Evolutionary conservation across 163 green algal species (phyloP), one percentile per base, ranked within the genome.

Genomic region (Prototheca cutis): DNA sequence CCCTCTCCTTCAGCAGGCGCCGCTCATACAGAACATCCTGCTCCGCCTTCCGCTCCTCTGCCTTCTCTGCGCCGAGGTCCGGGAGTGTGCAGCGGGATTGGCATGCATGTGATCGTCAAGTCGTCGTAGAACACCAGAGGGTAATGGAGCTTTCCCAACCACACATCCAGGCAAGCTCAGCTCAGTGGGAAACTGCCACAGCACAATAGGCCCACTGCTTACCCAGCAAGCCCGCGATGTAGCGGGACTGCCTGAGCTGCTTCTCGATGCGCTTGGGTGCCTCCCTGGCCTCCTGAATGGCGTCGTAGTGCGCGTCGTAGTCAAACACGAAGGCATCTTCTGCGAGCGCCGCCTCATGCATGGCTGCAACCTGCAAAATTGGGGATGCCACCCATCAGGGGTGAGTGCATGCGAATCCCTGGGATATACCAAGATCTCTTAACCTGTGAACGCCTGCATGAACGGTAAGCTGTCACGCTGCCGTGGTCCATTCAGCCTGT

Each of bases 221-320:
- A 78, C 59, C 60, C 40, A 91, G 61, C 23, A 94, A 63, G 5
- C 66, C 62, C 30, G 70, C 84, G n/a, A 94, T 90, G 67, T 94
- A 94, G 13, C 80, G 81, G 4, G 79, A 84, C 62, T 83, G 72
- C 18, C 80, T 67, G 47, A 63, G 69, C 21, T 79, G 24, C 70
- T 87, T 86, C 28, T 91, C 83, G 48, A 74, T 40, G 47, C 67
- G 62, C 62, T 78, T 82, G n/a, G 81, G 78, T 51, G 70, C 42
- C 40, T 61, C 63, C 25, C 63, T 53, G 19, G 61, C 54, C 55
- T 68, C 51, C 55, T 90, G 80, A 4, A 96, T 89, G 53, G 58
- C 65, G 40, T 96, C 88, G 58, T 91, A 96, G 28, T 93, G 80
- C 17, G 73, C 75, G 53, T 98, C 91, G 61, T 98, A 98, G 59